Base-by-base conservation (phyloP, 331 rosid genomes). In the Quercus tomentella region DNA sequence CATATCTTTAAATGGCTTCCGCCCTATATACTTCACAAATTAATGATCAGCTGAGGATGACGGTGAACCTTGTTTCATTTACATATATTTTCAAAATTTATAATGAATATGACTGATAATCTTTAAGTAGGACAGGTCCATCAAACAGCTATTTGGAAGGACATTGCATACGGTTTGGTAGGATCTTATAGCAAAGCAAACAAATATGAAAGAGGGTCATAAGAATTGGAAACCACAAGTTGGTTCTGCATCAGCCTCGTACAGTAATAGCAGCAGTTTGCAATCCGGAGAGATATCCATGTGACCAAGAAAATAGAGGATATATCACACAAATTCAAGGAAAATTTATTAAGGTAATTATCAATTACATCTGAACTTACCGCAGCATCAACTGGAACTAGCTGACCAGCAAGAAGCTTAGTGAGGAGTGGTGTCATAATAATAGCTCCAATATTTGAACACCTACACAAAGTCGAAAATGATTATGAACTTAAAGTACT, bases 301-400 rank as follows among this genome's bases (percentile, higher is more conserved):
- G 6, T 65, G 66, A 9, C 30, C 28, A 6, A 37, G 28, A 11
- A 51, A 69, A 16, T 7, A 54, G 9, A 33, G n/a, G 30, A 23
- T 22, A 35, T 49, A 4, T 2, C 4, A 75, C 20, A 74, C 35
- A 58, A 30, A 68, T 66, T 11, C 76, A 67, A 17, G 37, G 33
- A 74, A 12, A 11, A 57, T 22, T 45, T 14, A 62, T 43, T 0
- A 25, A 37, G 58, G 16, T 12, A 66, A 43, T 69, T 61, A 56
- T 54, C 4, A 72, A 62, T 77, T 37, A 55, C 56, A 73, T 70
- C 28, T 56, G 72, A 85, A 87, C 98, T 95, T 84, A 95, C 99
- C 54, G 80, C 90, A 65, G 98, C 98, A 91, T 93, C 98, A 84
- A 95, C 99, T 10, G 97, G 98, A 79, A 93, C 99, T 70, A 95